Evolutionary conservation across 345 rosid species (phyloP).

Genomic region (Dipteronia dyeriana): DNA sequence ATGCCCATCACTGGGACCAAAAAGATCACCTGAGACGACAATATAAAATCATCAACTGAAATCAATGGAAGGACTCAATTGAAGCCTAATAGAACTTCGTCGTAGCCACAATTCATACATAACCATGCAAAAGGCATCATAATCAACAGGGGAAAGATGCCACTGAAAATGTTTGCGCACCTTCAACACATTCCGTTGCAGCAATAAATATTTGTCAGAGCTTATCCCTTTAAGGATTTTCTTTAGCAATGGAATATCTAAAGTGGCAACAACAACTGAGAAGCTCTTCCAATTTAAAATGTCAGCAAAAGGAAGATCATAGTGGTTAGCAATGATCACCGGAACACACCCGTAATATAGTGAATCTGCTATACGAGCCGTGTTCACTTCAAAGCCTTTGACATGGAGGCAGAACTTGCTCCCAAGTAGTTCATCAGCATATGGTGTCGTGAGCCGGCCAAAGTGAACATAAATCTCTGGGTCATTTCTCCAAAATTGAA

Average conservation of each 20-base stretch:
- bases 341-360: conserved; percentile 55
- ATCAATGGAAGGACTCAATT: neutral
- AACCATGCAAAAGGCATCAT: conserved; percentile 52
- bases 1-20: neutral
- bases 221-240: conserved; percentile 38
- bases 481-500: conserved; percentile 53
- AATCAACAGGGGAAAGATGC: conserved; percentile 40
- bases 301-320: conserved; percentile 53
- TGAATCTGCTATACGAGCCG: conserved; percentile 60
- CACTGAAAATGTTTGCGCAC: conserved; percentile 54
- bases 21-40: neutral
- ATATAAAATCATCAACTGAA: neutral
- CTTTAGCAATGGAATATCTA: conserved; percentile 56
- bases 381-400: conserved; percentile 68
- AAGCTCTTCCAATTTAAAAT: conserved; percentile 53
- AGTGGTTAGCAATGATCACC: conserved; percentile 55
- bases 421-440: conserved; percentile 46
- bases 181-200: conserved; percentile 43
- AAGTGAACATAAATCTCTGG: conserved; percentile 46
- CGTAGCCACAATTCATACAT: conserved; percentile 59
- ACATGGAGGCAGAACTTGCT: conserved; percentile 72
- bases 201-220: conserved; percentile 23
- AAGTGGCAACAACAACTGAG: conserved; percentile 47
- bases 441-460: conserved; percentile 56
- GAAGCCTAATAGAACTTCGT: conserved; percentile 34